Evolutionary conservation across 2,329 filamentous ascomycete genomes (phyloP), one percentile per base, ranked within the genome.

Genomic region (Fusarium nurragi): DNA sequence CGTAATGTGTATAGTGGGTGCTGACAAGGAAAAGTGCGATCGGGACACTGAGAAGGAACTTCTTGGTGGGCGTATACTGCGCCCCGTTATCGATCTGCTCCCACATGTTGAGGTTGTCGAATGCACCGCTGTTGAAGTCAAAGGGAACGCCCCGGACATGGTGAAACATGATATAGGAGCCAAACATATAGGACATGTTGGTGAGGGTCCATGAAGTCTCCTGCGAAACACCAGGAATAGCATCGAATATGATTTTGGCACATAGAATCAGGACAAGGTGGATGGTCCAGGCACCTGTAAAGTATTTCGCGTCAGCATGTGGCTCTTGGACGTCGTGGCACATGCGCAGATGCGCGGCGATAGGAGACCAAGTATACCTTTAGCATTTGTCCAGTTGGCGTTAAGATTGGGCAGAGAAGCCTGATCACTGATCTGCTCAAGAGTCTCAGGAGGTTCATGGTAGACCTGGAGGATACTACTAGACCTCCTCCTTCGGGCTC

Each of bases 101-200:
- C 95, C 95, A 99, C 95, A 99, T 98, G 82, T 98, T 99, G 75
- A 99, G 86, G 79, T 99, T 98, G 84, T 99, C 95, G 79, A 98
- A 99, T 71, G 95, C 95, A 59, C 95, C 95, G 54, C 92, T 90
- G 77, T 99, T 99, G 86, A 99, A 99, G 79, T 99, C 95, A 76
- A 99, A 99, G 7, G 95, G 95, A 43, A 98, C 93, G 71, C 95
- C 95, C 76, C 94, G 93, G 71, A 99, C 95, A 84, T 93, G 97
- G 81, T 99, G 95, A 81, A 99, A 99, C 95, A 99, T 99, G 79
- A 99, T 88, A 79, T 98, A 99, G 38, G 94, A 97, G 74, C 93
- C 94, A 74, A 95, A 91, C 94, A 98, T 98, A 85, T 99, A 99
- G 48, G 93, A 93, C 78, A 98, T 97, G 80, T 99, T 99, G 78